Evolutionary conservation across 2,329 filamentous ascomycete genomes (phyloP).

Genomic region (Gaeumannomyces sp.): DNA sequence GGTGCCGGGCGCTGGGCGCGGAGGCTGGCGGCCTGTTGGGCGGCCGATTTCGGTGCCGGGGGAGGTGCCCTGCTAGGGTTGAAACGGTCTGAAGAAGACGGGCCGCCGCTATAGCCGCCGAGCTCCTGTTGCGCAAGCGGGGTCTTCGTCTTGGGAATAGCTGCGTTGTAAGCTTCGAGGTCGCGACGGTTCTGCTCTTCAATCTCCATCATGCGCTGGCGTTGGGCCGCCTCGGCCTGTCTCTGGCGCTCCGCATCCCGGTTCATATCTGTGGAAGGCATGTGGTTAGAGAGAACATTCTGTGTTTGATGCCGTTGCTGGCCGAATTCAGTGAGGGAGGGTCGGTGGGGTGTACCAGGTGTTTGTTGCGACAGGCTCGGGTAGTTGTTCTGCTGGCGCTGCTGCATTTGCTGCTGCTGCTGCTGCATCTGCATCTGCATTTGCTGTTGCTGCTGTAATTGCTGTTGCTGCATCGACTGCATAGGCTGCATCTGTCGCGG

Average conservation of each 20-base stretch:
- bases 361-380: conserved; percentile 20
- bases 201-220: conserved; percentile 46
- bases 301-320: conserved; percentile 54
- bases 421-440: conserved; percentile 25
- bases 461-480: conserved; percentile 45
- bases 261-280: conserved; percentile 37
- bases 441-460: conserved; percentile 28
- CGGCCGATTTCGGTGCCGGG: conserved; percentile 55
- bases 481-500: conserved; percentile 49
- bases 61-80: conserved; percentile 82
- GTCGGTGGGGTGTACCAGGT: conserved; percentile 33
- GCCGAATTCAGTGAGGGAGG: conserved; percentile 38
- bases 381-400: conserved; percentile 28
- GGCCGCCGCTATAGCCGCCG: conserved; percentile 56
- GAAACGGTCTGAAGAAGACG: conserved; percentile 59
- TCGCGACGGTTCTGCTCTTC: conserved; percentile 68
- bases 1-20: conserved; percentile 78
- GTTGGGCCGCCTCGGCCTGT: conserved; percentile 52
- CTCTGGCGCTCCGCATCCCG: conserved; percentile 56
- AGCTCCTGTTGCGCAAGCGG: conserved; percentile 87
- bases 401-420: conserved; percentile 4
- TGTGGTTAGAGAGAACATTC: conserved; percentile 48
- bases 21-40: conserved; percentile 42
- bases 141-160: conserved; percentile 72
- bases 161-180: conserved; percentile 82